Percentiles rank a stretch among this genome's conserved stretches.
Conservation (phyloP, 2,329 filamentous ascomycete species). For the Neonectria hederae region DNA sequence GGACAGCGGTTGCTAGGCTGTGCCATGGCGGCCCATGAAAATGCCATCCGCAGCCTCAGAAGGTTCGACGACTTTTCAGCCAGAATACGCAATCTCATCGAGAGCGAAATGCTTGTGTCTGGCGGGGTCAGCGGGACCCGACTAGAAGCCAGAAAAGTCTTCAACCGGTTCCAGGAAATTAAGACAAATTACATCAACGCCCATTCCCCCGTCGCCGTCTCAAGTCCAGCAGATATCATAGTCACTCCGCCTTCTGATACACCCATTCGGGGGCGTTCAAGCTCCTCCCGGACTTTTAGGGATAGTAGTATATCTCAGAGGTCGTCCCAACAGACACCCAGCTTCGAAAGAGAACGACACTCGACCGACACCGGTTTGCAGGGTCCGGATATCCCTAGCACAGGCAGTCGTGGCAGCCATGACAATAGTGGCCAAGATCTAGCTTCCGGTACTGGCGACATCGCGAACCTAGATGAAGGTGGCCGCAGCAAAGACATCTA, state of each 20-base stretch:
- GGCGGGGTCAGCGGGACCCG: background rate
- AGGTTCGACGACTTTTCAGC: background rate
- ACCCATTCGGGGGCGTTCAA: too few relatives aligned
- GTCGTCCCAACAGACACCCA: too few relatives aligned
- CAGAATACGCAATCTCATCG: background rate
- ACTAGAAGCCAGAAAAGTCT: background rate
- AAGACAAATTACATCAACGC: too few relatives aligned
- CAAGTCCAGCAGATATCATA: too few relatives aligned
- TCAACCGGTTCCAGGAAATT: background rate
- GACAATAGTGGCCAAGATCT: background rate
- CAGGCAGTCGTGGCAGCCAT: too few relatives aligned
- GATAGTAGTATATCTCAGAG: too few relatives aligned
- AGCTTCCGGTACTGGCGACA: background rate
- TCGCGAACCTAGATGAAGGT: too few relatives aligned
- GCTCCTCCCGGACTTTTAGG: too few relatives aligned
- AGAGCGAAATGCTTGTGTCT: background rate
- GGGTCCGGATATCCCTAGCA: too few relatives aligned
- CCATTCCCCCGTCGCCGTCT: too few relatives aligned
- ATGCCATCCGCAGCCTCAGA: background rate
- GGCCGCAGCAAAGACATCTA: background rate
- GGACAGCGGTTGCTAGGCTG: background rate
- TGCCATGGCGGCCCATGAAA: background rate
- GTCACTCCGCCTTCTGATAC: background rate
- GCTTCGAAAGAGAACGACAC: too few relatives aligned
- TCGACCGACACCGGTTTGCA: too few relatives aligned